Base-by-base conservation (phyloP, 352 stramenopile species). In the Phytophthora sojae region DNA sequence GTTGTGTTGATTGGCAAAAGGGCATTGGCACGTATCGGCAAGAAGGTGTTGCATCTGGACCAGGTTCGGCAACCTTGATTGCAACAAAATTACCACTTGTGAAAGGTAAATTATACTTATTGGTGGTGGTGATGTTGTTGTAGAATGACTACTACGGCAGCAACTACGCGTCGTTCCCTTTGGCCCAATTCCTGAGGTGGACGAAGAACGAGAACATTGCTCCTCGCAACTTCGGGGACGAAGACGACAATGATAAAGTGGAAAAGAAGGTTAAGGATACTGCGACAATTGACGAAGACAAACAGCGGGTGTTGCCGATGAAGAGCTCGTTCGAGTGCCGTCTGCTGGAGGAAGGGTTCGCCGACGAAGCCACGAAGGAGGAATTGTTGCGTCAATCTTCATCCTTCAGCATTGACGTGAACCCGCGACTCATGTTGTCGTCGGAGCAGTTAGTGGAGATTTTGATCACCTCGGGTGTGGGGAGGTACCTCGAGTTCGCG, bases 401-500 rank as follows among this genome's bases (percentile, higher is more conserved):
- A 1, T 65, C 70, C 4, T 93, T 93, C 57, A 93, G 75, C 75
- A 83, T 95, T 47, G 88, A 95, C 55, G 67, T 95, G n/a, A 89
- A 86, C 47, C 88, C 88, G 23, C 82, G 89, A n/a, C 79, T 97
- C 7, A 69, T 97, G 67, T 71, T 97, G 23, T 91, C 86, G 9
- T 90, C 81, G 15, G 92, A 94, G 26, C 71, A 83, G 55, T 79
- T 93, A 3, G 92, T 97, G 9, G 85, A 97, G 67, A 81, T 84
- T 44, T 77, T 97, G 26, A 93, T 97, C 50, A 80, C 88, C 30
- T 96, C 89, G 0, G 91, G 91, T 11, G 90, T 97, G 12, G 85
- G 88, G 0, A 83, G 88, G 14, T 97, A 97, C 67, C 75, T 97
- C 11, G 90, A 97, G 66, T 97, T 97, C 75, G 91, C 90, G 25